Conservation (phyloP, 106 monocot species). For the Apostasia shenzhenica region DNA sequence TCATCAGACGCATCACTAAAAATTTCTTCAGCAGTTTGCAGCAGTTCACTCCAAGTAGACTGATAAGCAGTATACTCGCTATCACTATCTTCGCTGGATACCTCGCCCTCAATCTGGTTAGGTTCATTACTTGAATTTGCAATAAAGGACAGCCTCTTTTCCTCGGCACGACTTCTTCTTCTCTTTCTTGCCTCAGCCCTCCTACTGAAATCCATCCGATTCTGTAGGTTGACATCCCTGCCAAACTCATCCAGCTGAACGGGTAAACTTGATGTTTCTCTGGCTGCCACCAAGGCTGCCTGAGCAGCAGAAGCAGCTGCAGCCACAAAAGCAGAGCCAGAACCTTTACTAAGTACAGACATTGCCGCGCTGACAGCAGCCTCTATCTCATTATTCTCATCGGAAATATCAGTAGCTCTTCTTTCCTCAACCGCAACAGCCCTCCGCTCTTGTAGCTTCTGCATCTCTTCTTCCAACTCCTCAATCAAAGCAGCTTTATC, state of each 20-base stretch:
- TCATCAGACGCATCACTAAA: slow-evolving; percentile 94
- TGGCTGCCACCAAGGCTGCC: slow-evolving; percentile 50
- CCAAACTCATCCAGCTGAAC: slow-evolving; percentile 88
- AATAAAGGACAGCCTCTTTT: slow-evolving; percentile 34
- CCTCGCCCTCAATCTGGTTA: slow-evolving; percentile 55
- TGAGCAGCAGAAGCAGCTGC: slow-evolving; percentile 66
- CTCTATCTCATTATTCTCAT: slow-evolving; percentile 51
- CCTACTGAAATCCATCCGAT: slow-evolving; percentile 50
- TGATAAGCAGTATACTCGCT: slow-evolving; percentile 59
- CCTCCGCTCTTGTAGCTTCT: slow-evolving; percentile 69
- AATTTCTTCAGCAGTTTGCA: slow-evolving; percentile 59
- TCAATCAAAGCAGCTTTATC: slow-evolving; percentile 85
- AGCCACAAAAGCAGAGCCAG: slow-evolving; percentile 35
- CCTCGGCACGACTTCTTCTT: slow-evolving; percentile 45
- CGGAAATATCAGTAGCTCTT: slow-evolving; percentile 49
- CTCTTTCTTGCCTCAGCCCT: slow-evolving; percentile 50
- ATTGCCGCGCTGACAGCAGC: slow-evolving; percentile 72
- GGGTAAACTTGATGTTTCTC: slow-evolving; percentile 50
- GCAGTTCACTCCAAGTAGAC: slow-evolving; percentile 69
- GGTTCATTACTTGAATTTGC: slow-evolving; percentile 9
- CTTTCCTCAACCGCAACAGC: slow-evolving; percentile 50
- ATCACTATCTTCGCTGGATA: slow-evolving; percentile 82
- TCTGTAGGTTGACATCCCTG: slow-evolving; percentile 69
- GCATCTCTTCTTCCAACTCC: slow-evolving; percentile 92
- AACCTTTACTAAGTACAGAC: slow-evolving; percentile 55